Base-by-base conservation (phyloP, 2,329 filamentous ascomycete genomes). In the Ascochyta fabae region DNA sequence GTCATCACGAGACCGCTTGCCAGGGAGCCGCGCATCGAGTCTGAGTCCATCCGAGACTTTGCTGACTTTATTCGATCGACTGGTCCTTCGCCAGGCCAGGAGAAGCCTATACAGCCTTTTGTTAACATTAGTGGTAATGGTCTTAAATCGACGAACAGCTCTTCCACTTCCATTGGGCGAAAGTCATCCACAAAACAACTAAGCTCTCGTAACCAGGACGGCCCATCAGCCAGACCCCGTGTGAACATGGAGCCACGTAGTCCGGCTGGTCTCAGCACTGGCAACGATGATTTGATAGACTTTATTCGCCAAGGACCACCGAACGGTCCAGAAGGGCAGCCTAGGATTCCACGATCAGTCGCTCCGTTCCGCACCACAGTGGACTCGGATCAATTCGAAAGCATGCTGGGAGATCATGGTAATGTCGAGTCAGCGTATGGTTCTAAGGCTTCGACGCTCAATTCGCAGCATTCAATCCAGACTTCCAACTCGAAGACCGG, bases 291-390 rank as follows among this genome's bases (percentile, higher is more conserved):
- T 58, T 79, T 99, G 54, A 96, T 97, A 62, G 93, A 98, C 72
- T 98, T 99, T 74, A 96, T 99, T 62, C 88, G 93, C 41, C 88
- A 91, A 71, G 94, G 93, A 0, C 92, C 92, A 3, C 88, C 90
- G 0, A 83, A 79, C 72, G 79, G 40, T 39, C 78, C 80, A 31
- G 81, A 80, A 39, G 82, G 83, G 24, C 84, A 84, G 59, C 90
- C 87, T 55, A 87, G 91, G 23, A 95, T 96, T 59, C 89, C 92
- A 38, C 87, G 90, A 16, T 86, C 85, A n/a, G 88, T 95, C 12
- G 92, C 92, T 9, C 91, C 92, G 1, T 96, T 96, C 80, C 84
- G 91, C 49, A 88, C 84, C 33, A 94, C 92, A 0, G 89, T 93
- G 83, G 92, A 96, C 72, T 93, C 91, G 10, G 91, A 96, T 65